Percentiles rank a stretch among this genome's conserved stretches.
These are phyloP conservation scores for Solanum ossicruentum DNA, from an alignment of 257 asterid genomes.

Conservation along the genomic window DNA sequence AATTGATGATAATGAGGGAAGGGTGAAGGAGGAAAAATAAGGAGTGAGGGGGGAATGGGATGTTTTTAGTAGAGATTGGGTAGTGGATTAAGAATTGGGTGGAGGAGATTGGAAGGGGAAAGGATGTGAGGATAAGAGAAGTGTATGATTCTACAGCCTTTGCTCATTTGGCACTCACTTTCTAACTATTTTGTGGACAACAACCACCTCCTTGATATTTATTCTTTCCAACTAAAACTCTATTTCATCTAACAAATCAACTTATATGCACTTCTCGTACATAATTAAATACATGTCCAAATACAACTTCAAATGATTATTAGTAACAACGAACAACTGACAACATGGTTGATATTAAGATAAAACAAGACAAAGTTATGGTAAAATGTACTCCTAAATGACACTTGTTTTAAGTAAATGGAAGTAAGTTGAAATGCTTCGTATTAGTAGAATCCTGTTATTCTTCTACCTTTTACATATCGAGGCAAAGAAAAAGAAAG, in stretches of 20 bases:
- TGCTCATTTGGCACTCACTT: background rate
- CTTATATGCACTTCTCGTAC: background rate
- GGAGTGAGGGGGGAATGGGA: background rate
- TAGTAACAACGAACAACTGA: background rate
- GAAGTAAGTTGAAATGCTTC: background rate
- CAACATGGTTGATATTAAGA: background rate
- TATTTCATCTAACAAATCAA: background rate
- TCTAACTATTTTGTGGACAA: background rate
- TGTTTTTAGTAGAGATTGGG: background rate
- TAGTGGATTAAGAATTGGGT: background rate
- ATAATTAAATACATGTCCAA: background rate
- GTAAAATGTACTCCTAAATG: background rate
- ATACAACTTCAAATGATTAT: too few species aligned
- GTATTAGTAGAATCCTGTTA: background rate
- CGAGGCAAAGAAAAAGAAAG: background rate
- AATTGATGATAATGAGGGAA: background rate
- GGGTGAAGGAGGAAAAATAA: background rate
- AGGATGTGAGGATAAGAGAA: constrained; percentile 10
- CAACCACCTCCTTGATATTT: background rate
- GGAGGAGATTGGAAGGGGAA: background rate
- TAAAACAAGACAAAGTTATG: background rate
- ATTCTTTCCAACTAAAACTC: background rate
- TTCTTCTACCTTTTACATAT: background rate
- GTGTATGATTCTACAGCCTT: background rate
- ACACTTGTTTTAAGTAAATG: background rate